These are phyloP conservation scores for Cyberlindnera lachancei DNA, from an alignment of 805 yeast genomes.

Conservation along the genomic window DNA sequence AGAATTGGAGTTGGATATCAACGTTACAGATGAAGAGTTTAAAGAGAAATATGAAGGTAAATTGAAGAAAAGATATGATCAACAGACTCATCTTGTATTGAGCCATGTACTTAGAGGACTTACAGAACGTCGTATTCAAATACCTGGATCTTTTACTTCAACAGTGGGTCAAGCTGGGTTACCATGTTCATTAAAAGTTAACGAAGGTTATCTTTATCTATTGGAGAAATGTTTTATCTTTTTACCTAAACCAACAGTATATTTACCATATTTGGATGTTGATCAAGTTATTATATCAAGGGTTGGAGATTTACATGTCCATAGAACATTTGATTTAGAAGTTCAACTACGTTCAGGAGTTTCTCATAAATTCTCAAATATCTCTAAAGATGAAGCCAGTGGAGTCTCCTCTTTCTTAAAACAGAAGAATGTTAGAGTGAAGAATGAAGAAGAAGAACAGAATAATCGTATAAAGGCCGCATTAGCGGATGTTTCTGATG, in stretches of 20 bases:
- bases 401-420: constrained; percentile 67
- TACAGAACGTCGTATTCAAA: constrained; percentile 76
- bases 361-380: constrained; percentile 79
- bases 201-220: constrained; percentile 91
- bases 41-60: constrained; percentile 67
- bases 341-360: constrained; percentile 59
- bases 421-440: constrained; percentile 70
- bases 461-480: constrained; percentile 75
- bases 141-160: constrained; percentile 77
- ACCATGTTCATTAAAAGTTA: constrained; percentile 87
- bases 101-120: constrained; percentile 86
- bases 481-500: constrained; percentile 45
- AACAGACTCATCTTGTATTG: constrained; percentile 79
- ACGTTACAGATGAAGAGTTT: constrained; percentile 76
- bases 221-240: constrained; percentile 86
- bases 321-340: constrained; percentile 91
- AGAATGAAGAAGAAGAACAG: constrained; percentile 85
- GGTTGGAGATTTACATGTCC: constrained; percentile 62
- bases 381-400: constrained; percentile 83
- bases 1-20: constrained; percentile 83
- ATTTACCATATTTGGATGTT: constrained; percentile 81
- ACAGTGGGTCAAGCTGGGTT: constrained; percentile 79
- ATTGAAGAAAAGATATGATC: constrained; percentile 68
- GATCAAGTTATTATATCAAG: constrained; percentile 76
- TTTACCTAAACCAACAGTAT: constrained; percentile 89